Evolutionary conservation across 2,329 filamentous ascomycete genomes (phyloP).

Genomic region (Seiridium unicorne): DNA sequence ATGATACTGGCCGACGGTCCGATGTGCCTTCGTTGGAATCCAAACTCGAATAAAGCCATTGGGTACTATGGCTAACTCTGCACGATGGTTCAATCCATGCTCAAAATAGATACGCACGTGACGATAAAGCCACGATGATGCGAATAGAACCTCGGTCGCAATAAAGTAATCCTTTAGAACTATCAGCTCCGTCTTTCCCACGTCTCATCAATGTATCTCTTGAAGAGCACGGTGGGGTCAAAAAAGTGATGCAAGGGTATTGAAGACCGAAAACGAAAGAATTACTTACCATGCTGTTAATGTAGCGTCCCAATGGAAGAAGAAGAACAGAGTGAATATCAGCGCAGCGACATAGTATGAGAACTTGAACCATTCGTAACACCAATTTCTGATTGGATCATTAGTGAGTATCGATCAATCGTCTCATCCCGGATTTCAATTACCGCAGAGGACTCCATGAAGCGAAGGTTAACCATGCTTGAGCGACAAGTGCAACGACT

Average conservation of each 20-base stretch:
- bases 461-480: slow-evolving; percentile 55
- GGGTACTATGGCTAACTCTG: slow-evolving; percentile 36
- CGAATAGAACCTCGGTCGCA: slow-evolving; percentile 50
- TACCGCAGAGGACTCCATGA: slow-evolving; percentile 43
- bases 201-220: not conserved
- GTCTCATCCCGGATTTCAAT: not conserved
- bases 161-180: slow-evolving; percentile 57
- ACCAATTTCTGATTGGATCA: slow-evolving; percentile 39
- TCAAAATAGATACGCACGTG: slow-evolving; percentile 46
- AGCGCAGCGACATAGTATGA: slow-evolving; percentile 51
- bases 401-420: not conserved
- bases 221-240: no score
- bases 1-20: slow-evolving; percentile 53
- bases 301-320: slow-evolving; percentile 56
- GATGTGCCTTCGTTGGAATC: slow-evolving; percentile 41
- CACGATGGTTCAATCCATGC: slow-evolving; percentile 42
- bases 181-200: not conserved
- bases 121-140: slow-evolving; percentile 42
- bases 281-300: slow-evolving; percentile 49
- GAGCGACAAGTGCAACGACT: slow-evolving; percentile 49
- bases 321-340: slow-evolving; percentile 58
- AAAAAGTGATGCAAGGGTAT: no score
- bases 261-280: not conserved
- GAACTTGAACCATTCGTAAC: slow-evolving; percentile 62
- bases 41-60: slow-evolving; percentile 39